These are phyloP conservation scores for Phyllosticta citrichinensis DNA, from an alignment of 2,329 filamentous ascomycete species.

Conservation along the genomic window DNA sequence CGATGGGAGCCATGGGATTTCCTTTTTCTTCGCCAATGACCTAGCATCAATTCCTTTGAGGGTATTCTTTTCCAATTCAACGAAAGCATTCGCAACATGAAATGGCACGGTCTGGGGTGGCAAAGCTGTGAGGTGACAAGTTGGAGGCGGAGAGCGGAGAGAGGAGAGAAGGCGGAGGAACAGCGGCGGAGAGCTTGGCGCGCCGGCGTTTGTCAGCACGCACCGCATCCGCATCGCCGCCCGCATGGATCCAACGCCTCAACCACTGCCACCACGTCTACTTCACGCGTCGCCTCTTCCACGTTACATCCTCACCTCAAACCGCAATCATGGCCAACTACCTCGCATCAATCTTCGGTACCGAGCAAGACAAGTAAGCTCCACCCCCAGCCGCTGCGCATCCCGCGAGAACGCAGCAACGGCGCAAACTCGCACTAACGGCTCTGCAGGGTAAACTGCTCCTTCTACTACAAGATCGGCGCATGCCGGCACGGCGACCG, in stretches of 20 bases:
- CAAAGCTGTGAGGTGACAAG: not conserved
- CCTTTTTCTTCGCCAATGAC: not conserved
- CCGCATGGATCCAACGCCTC: constrained; percentile 1
- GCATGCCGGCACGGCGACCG: constrained; percentile 97
- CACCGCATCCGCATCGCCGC: not conserved
- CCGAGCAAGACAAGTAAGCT: constrained; percentile 75
- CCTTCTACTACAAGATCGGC: constrained; percentile 99
- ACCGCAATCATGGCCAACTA: constrained; percentile 76
- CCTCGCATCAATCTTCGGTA: constrained; percentile 98
- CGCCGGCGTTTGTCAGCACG: constrained; percentile 8
- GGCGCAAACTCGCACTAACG: constrained; percentile 12
- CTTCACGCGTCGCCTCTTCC: not conserved
- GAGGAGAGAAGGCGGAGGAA: not conserved
- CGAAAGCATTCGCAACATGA: not conserved
- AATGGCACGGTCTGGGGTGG: not conserved
- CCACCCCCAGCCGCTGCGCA: not conserved
- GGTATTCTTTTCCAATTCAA: not conserved
- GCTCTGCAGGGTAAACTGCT: constrained; percentile 67
- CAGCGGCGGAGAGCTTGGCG: constrained; percentile 1
- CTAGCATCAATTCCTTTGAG: not conserved
- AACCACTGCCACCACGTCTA: constrained; percentile 3
- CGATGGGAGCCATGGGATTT: not conserved
- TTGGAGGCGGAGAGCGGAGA: not conserved
- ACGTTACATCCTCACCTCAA: constrained; percentile 1
- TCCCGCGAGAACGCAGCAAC: not conserved